These are phyloP conservation scores for Trichophyton verrucosum DNA, from an alignment of 2,329 filamentous ascomycete species.

Conservation along the genomic window DNA sequence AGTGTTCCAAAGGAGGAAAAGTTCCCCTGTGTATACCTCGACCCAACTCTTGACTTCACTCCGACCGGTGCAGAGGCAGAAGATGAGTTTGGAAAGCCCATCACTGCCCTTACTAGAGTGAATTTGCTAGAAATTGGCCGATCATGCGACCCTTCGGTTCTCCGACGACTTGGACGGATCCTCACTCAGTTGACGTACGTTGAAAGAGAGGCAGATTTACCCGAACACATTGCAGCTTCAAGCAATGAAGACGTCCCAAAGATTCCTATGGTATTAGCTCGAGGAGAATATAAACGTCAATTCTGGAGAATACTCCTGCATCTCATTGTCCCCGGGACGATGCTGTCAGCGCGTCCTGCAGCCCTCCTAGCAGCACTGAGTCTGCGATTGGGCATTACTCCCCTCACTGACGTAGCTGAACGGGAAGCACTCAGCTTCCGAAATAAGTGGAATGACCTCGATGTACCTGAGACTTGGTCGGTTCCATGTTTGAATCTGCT, in stretches of 20 bases:
- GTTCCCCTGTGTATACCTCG: constrained; percentile 40
- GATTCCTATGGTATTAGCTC: constrained; percentile 36
- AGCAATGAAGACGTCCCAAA: constrained; percentile 25
- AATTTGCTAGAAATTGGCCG: constrained; percentile 42
- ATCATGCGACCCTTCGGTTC: constrained; percentile 39
- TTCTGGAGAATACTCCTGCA: constrained; percentile 42
- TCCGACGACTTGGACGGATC: constrained; percentile 37
- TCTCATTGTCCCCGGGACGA: constrained; percentile 38
- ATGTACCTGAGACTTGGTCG: constrained; percentile 41
- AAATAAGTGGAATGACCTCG: constrained; percentile 37
- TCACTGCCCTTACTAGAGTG: constrained; percentile 31
- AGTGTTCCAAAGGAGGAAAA: constrained; percentile 27
- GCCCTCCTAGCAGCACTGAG: constrained; percentile 38
- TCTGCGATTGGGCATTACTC: constrained; percentile 38
- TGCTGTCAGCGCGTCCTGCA: constrained; percentile 34
- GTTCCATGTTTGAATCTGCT: constrained; percentile 35
- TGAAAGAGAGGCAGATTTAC: constrained; percentile 30
- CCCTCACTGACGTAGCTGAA: constrained; percentile 31
- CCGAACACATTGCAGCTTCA: constrained; percentile 31
- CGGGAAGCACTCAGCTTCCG: constrained; percentile 32
- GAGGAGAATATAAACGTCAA: constrained; percentile 22
- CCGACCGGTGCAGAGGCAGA: constrained; percentile 8
- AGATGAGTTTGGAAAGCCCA: constrained; percentile 16
- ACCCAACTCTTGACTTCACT: constrained; percentile 35
- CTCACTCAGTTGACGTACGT: constrained; percentile 30